phyloP scores from a whole-genome alignment of 2,329 filamentous ascomycete genomes.

The Ceratocystis papillata region DNA sequence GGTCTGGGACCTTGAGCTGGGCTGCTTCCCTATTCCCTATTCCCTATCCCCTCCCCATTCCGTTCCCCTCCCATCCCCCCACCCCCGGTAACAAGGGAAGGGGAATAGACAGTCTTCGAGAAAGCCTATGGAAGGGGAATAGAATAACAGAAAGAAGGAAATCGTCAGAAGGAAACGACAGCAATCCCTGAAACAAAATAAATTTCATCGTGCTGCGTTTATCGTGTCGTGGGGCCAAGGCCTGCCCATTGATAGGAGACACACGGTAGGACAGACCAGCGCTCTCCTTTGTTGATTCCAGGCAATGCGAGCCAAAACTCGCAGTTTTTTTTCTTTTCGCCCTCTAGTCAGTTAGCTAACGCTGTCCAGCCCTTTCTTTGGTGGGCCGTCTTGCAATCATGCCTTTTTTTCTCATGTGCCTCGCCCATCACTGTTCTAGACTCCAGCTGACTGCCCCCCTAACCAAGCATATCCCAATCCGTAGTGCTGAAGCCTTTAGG shows the following conservation, averaged over 20 bases:
- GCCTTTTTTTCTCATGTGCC: no score
- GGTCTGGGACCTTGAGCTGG: background rate
- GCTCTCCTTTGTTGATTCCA: no score
- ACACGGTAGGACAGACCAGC: no score
- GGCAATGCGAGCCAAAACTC: no score
- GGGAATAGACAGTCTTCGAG: conserved; percentile 7
- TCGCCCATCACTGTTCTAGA: no score
- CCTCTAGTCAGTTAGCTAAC: background rate
- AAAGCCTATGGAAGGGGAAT: background rate
- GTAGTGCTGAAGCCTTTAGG: no score
- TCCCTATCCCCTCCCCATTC: no score
- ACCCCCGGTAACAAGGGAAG: background rate
- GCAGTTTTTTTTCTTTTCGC: background rate
- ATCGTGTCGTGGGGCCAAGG: no score
- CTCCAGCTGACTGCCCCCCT: no score
- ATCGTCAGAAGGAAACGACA: background rate
- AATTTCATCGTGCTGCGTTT: background rate
- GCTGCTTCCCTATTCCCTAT: background rate
- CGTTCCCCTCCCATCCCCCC: background rate
- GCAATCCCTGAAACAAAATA: background rate
- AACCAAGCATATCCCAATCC: no score
- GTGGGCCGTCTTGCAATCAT: no score
- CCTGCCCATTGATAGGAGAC: no score
- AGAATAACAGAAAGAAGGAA: background rate
- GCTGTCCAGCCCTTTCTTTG: background rate